Percentiles rank a stretch among this genome's conserved stretches.
phyloP scores from a whole-genome alignment of 306 rosid genomes.

The Corylus americana region DNA sequence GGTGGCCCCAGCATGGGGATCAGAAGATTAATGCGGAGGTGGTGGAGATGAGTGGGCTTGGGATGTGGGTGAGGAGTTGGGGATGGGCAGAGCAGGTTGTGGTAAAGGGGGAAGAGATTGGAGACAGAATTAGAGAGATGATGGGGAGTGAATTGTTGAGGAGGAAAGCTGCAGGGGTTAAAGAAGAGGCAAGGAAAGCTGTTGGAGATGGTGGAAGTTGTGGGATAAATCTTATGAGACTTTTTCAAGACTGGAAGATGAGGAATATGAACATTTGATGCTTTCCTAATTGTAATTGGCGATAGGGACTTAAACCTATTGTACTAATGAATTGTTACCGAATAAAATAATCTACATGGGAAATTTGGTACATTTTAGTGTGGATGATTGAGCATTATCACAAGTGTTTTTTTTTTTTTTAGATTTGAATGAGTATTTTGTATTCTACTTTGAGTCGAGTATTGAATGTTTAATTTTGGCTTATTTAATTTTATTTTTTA shows the following conservation, averaged over 20 bases:
- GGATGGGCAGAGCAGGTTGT: slow-evolving; percentile 42
- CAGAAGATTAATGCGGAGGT: slow-evolving; percentile 56
- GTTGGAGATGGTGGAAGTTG: slow-evolving; percentile 37
- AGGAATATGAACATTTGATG: background rate
- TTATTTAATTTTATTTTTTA: no score
- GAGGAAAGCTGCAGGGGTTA: slow-evolving; percentile 25
- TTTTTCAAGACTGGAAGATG: slow-evolving; percentile 31
- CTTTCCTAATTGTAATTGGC: no score
- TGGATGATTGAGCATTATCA: no score
- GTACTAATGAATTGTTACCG: no score
- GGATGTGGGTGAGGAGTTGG: slow-evolving; percentile 54
- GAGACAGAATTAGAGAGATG: slow-evolving; percentile 46
- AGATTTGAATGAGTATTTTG: no score
- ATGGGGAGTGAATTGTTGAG: slow-evolving; percentile 41
- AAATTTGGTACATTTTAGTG: no score
- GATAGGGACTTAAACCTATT: no score
- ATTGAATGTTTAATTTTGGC: no score
- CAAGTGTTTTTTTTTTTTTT: no score
- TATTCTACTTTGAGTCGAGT: no score
- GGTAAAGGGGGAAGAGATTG: slow-evolving; percentile 55
- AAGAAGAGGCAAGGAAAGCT: slow-evolving; percentile 38
- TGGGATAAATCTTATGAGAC: slow-evolving; percentile 15
- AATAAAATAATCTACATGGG: no score
- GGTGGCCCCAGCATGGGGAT: slow-evolving; percentile 62
- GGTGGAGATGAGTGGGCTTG: slow-evolving; percentile 46